Percentiles rank a stretch among this genome's conserved stretches.
Conservation (phyloP, 768 basidiomycete genomes). For the Leucogyrophana mollusca region DNA sequence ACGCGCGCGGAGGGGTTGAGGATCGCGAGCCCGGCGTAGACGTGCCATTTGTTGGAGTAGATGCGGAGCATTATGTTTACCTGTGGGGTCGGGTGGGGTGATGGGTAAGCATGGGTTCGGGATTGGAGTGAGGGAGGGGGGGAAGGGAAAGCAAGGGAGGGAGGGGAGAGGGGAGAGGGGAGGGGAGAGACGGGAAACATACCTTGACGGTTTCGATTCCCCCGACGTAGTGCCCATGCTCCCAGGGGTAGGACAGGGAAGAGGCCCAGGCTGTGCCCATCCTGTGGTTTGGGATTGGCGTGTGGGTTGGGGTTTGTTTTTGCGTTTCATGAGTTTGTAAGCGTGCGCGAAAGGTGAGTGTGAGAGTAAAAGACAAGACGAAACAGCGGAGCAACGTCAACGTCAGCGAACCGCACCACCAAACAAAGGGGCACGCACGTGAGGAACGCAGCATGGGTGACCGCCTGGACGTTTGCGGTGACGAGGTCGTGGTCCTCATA, state of each 20-base stretch:
- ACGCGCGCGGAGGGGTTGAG: constrained; percentile 86
- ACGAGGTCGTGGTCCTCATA: constrained; percentile 96
- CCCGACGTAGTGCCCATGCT: constrained; percentile 90
- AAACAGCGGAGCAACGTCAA: too few species aligned
- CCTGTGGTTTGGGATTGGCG: constrained; percentile 43
- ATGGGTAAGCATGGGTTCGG: too few species aligned
- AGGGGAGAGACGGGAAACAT: too few species aligned
- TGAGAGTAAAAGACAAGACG: too few species aligned
- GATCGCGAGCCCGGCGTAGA: constrained; percentile 98
- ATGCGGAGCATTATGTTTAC: constrained; percentile 93
- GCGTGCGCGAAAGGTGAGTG: too few species aligned
- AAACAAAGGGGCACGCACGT: constrained; percentile 48
- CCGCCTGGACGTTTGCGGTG: constrained; percentile 98
- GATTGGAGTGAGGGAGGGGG: too few species aligned
- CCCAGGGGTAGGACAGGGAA: constrained; percentile 86
- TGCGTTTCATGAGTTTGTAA: too few species aligned
- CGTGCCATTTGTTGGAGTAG: constrained; percentile 97
- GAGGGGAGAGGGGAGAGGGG: too few species aligned
- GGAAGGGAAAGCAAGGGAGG: too few species aligned
- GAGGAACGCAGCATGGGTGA: constrained; percentile 96
- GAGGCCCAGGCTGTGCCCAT: constrained; percentile 98
- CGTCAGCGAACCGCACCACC: constrained; percentile 1
- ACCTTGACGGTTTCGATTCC: constrained; percentile 98
- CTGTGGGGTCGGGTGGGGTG: too few species aligned
- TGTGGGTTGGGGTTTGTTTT: too few species aligned